phyloP scores from a whole-genome alignment of 140 eudicot genomes.

The Eryngium alpinum region DNA sequence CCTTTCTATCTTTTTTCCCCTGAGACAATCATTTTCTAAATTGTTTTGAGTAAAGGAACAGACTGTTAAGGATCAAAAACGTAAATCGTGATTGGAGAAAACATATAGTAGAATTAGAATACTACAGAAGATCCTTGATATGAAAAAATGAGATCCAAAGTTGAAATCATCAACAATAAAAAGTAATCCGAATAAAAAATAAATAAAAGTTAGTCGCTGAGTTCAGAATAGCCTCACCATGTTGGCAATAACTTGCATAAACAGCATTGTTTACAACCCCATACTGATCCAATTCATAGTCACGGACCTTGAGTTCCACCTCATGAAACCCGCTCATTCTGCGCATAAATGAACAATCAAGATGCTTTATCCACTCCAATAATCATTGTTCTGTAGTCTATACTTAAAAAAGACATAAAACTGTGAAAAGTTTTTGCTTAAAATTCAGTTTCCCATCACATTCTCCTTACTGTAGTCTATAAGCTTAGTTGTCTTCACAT shows the following conservation, averaged over 20 bases:
- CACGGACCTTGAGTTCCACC: slow-evolving; percentile 79
- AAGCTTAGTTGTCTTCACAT: neutral
- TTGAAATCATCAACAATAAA: neutral
- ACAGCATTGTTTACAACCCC: slow-evolving; percentile 94
- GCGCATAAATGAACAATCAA: slow-evolving; percentile 11
- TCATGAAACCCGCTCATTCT: slow-evolving; percentile 77
- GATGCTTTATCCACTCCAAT: neutral
- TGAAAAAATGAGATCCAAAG: neutral
- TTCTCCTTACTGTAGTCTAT: neutral
- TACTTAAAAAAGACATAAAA: neutral
- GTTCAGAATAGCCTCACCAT: slow-evolving; percentile 45
- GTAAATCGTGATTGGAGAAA: no score
- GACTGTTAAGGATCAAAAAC: no score
- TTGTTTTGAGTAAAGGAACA: no score
- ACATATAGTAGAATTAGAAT: neutral
- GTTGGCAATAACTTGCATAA: slow-evolving; percentile 86
- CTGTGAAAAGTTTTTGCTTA: neutral
- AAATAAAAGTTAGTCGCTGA: neutral
- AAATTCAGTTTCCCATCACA: neutral
- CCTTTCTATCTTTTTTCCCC: neutral
- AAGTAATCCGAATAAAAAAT: neutral
- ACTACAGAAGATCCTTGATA: neutral
- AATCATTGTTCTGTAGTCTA: neutral
- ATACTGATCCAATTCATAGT: slow-evolving; percentile 90
- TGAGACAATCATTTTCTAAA: neutral